Conservation (phyloP, 1,139 yeast genomes). For the Scheffersomyces titani region DNA sequence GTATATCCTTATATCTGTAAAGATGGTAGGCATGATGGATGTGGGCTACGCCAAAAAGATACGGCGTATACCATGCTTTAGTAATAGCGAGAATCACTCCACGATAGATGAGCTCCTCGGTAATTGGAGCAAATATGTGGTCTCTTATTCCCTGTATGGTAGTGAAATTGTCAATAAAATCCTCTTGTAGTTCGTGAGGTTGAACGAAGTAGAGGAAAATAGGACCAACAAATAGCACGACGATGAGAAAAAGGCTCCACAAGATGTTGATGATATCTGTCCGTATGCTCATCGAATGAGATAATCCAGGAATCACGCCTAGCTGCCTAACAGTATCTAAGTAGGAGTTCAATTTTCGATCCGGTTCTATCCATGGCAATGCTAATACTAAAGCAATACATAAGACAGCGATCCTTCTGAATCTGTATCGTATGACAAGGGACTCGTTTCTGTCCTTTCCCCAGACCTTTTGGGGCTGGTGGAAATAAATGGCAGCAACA, state of each 20-base stretch:
- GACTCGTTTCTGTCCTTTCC: conserved; percentile 49
- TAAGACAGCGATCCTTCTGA: conserved; percentile 34
- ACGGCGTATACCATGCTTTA: conserved; percentile 47
- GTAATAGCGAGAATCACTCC: conserved; percentile 51
- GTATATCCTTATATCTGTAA: conserved; percentile 26
- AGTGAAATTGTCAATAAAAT: conserved; percentile 23
- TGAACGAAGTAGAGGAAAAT: conserved; percentile 29
- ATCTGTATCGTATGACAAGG: conserved; percentile 35
- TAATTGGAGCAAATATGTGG: conserved; percentile 75
- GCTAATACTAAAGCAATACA: conserved; percentile 28
- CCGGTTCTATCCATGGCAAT: conserved; percentile 21
- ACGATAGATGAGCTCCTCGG: conserved; percentile 85
- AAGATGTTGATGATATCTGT: conserved; percentile 27
- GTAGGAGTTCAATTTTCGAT: conserved; percentile 1
- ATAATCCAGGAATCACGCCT: conserved; percentile 33
- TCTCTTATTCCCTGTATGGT: conserved; percentile 61
- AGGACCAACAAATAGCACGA: conserved; percentile 60
- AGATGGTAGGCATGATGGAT: conserved; percentile 76
- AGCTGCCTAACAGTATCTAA: conserved; percentile 12
- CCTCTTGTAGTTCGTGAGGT: conserved; percentile 9
- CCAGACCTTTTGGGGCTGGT: conserved; percentile 23
- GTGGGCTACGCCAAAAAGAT: conserved; percentile 89
- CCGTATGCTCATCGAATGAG: conserved; percentile 15
- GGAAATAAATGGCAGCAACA: conserved; percentile 38
- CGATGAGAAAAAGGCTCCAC: conserved; percentile 31